Evolutionary conservation across 2,329 filamentous ascomycete genomes (phyloP), one percentile per base, ranked within the genome.

Genomic region (Beauveria sp.): DNA sequence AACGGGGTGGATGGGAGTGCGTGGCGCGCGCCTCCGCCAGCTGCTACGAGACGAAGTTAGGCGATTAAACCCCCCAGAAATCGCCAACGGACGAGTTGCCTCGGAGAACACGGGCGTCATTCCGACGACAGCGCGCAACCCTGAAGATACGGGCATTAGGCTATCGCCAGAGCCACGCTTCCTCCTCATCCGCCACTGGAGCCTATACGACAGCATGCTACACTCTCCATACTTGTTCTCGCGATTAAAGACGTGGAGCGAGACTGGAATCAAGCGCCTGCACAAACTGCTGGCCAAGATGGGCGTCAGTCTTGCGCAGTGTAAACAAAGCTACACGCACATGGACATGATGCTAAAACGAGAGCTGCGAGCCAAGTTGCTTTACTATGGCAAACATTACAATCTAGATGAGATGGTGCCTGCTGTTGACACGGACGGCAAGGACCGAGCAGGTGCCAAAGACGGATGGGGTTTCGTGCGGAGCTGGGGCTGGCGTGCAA

Each of bases 321-420:
- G 93, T 76, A 93, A 91, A 69, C 95, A 98, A 74, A 93, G 87
- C 71, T 99, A 98, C 72, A 91, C 92, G 0, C 95, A 99, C 73
- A 98, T 99, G 93, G 93, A 98, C 74, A 96, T 97, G 86, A 88
- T 96, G 74, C 79, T 99, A 40, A 99, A 98, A 75, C 87, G 91
- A 5, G 90, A 91, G 34, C 77, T 98, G 34, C 86, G 93, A 47
- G 85, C 90, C 53, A 91, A 96, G 63, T 81, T 99, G 1, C 81
- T 97, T 22, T 93, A 93, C 69, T 98, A 96, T 71, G 93, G 93
- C 0, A 91, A 91, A 1, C 81, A 96, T 63, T 99, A 98, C 73
- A 95, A 96, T 30, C 82, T 99, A 1, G 93, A 98, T 66, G 95
- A 93, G 57, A 86, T 99, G 69, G 92, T 99, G 0, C 93, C 93